These are phyloP conservation scores for Anaeramoeba flamelloides DNA, from an alignment of 78 protist genomes.

Conservation along the genomic window DNA sequence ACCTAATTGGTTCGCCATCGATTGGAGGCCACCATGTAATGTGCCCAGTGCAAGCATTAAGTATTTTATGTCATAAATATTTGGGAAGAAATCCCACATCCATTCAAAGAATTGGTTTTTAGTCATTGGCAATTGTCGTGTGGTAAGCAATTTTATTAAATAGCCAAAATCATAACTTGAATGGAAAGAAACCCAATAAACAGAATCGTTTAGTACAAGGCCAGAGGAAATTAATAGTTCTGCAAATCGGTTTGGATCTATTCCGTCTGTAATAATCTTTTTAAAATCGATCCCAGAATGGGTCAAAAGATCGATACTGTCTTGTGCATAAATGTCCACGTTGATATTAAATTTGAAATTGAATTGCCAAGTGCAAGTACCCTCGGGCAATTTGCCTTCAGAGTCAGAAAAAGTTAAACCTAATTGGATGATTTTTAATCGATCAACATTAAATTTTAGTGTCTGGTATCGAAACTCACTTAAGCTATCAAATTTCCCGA, in stretches of 20 bases:
- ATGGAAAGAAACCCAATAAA: background rate
- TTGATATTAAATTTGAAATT: background rate
- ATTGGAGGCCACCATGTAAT: constrained; percentile 78
- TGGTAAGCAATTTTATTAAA: background rate
- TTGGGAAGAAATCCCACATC: constrained; percentile 43
- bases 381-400: background rate
- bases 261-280: constrained; percentile 46
- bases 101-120: background rate
- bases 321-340: constrained; percentile 82
- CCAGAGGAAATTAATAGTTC: constrained; percentile 65
- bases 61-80: constrained; percentile 79
- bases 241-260: constrained; percentile 57
- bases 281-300: constrained; percentile 84
- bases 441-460: background rate
- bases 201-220: constrained; percentile 18
- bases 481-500: no score
- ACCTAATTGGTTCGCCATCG: no score
- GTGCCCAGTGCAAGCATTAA: constrained; percentile 49
- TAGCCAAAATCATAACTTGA: background rate
- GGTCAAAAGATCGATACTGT: constrained; percentile 74
- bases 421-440: background rate
- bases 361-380: background rate
- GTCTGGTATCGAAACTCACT: no score
- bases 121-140: background rate
- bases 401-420: background rate